phyloP scores from a whole-genome alignment of 257 asterid genomes.

The Parsonsia alboflavescens region DNA sequence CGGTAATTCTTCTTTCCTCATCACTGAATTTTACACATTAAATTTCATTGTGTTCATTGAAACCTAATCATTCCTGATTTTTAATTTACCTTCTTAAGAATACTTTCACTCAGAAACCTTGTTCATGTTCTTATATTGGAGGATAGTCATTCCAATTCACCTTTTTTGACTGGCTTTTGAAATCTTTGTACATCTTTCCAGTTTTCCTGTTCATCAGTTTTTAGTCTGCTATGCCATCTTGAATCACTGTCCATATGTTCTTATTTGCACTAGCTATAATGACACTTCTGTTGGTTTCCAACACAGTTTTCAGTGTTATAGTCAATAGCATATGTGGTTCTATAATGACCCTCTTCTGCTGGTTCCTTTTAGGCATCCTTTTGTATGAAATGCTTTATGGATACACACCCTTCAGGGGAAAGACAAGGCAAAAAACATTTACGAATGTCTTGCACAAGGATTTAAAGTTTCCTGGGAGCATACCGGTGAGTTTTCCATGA shows the following conservation, averaged over 20 bases:
- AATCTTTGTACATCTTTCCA: not conserved
- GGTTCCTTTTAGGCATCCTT: slow-evolving; percentile 61
- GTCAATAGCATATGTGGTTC: not conserved
- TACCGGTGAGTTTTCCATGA: slow-evolving; percentile 43
- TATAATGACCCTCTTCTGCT: not conserved
- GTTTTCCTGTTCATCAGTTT: not conserved
- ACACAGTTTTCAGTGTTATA: not conserved
- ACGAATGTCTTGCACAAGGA: slow-evolving; percentile 85
- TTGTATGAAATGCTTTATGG: slow-evolving; percentile 92
- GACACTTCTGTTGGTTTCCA: not conserved
- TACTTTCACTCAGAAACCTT: not conserved
- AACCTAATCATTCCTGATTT: not conserved
- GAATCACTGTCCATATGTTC: not conserved
- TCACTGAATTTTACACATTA: not conserved
- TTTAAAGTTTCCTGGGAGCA: slow-evolving; percentile 77
- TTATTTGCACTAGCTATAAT: not conserved
- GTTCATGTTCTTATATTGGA: not conserved
- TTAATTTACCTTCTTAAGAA: not conserved
- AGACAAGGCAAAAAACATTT: slow-evolving; percentile 96
- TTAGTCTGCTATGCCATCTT: not conserved
- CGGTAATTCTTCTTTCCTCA: slow-evolving; percentile 43
- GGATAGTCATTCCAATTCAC: not conserved
- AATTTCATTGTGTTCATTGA: not conserved
- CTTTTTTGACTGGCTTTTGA: not conserved
- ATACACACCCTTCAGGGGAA: slow-evolving; percentile 94